Percentiles rank a stretch among this genome's conserved stretches.
phyloP scores from a whole-genome alignment of 1,284 basidiomycete species.

The Ceratobasidium theobromae region DNA sequence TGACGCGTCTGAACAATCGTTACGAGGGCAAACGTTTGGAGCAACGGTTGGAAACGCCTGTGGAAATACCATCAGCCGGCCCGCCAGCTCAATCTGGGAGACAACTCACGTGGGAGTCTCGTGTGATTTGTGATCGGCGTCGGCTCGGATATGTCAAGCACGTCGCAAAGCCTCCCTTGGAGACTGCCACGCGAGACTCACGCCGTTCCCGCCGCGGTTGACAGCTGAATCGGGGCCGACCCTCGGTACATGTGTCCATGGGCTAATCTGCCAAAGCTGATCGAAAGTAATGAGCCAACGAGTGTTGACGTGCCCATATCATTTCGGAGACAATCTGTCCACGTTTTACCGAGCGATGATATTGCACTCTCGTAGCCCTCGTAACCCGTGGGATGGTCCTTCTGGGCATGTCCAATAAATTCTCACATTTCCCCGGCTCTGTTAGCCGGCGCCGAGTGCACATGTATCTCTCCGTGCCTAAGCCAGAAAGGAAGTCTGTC shows the following conservation, averaged over 20 bases:
- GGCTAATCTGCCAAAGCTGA: neutral
- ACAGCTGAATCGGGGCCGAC: conserved; percentile 27
- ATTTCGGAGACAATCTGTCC: conserved; percentile 11
- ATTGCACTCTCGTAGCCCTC: conserved; percentile 6
- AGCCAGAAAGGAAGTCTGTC: conserved; percentile 14
- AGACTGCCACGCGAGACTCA: conserved; percentile 30
- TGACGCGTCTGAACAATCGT: conserved; percentile 29
- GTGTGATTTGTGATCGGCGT: conserved; percentile 33
- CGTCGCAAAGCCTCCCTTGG: conserved; percentile 31
- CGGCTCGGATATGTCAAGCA: conserved; percentile 31
- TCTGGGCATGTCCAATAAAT: neutral
- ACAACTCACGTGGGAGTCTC: conserved; percentile 30
- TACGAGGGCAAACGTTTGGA: conserved; percentile 30
- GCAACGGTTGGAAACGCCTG: conserved; percentile 31
- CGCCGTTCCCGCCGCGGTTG: conserved; percentile 21
- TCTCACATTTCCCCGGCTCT: conserved; percentile 22
- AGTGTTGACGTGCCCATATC: neutral
- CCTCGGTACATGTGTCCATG: neutral
- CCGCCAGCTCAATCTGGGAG: conserved; percentile 17
- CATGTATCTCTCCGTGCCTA: conserved; percentile 5
- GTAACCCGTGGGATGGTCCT: conserved; percentile 28
- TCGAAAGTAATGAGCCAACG: neutral
- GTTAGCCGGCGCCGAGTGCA: conserved; percentile 25
- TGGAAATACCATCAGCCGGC: conserved; percentile 16
- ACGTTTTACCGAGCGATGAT: conserved; percentile 26